These are phyloP conservation scores for Sporothrix brasiliensis DNA, from an alignment of 2,329 filamentous ascomycete genomes.

Conservation along the genomic window DNA sequence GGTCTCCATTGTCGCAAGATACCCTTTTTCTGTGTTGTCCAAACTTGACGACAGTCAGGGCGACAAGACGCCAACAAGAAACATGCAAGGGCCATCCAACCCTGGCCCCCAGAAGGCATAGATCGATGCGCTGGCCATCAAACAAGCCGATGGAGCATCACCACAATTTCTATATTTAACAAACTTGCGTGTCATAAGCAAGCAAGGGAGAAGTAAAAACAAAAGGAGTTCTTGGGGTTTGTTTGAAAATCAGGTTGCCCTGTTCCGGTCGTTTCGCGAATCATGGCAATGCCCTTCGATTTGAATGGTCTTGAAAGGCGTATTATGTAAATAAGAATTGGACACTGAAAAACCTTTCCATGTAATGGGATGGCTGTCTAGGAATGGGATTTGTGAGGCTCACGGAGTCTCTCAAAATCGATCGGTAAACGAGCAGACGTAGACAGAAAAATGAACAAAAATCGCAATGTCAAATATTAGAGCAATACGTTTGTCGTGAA, in stretches of 20 bases:
- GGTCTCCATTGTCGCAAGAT: background rate
- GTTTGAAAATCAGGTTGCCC: background rate
- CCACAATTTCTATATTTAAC: constrained; percentile 9
- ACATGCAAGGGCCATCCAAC: background rate
- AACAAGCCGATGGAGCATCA: constrained; percentile 3
- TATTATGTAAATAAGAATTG: no score
- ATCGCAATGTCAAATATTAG: background rate
- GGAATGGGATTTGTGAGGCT: no score
- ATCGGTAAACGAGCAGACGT: no score
- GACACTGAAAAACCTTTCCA: no score
- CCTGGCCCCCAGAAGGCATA: background rate
- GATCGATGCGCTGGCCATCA: constrained; percentile 18
- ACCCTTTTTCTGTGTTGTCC: background rate
- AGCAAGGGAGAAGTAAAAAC: background rate
- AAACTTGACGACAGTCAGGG: background rate
- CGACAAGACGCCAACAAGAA: background rate
- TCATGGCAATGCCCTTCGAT: no score
- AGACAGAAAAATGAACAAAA: background rate
- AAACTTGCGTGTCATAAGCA: background rate
- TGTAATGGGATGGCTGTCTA: no score
- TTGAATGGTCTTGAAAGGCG: background rate
- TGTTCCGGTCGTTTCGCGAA: no score
- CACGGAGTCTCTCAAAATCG: no score
- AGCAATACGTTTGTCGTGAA: background rate
- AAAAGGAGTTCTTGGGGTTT: background rate